Percentiles rank a stretch among this genome's conserved stretches.
Evolutionary conservation across 2,329 filamentous ascomycete species (phyloP).

Genomic region (Monosporascus sp.): DNA sequence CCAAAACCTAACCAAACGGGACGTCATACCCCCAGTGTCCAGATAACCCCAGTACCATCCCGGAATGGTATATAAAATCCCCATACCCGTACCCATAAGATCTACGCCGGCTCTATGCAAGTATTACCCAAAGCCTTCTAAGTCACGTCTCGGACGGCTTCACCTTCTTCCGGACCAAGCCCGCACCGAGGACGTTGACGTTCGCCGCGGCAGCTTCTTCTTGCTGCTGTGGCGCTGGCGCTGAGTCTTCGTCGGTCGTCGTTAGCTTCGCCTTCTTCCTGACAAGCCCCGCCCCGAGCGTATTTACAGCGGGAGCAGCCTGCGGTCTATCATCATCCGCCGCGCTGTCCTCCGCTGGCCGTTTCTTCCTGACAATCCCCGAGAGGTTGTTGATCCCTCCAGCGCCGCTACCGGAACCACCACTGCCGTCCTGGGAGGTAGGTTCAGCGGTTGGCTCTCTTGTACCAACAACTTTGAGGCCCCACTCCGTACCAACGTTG

Average conservation of each 20-base stretch:
- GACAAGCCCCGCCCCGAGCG: constrained; percentile 33
- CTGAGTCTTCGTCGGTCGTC: constrained; percentile 1
- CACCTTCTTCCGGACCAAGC: constrained; percentile 52
- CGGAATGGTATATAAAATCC: too few relatives aligned
- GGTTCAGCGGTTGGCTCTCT: constrained; percentile 20
- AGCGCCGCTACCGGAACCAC: neutral
- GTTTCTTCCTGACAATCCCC: constrained; percentile 43
- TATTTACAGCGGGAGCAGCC: constrained; percentile 21
- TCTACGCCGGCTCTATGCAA: too few relatives aligned
- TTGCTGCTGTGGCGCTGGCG: constrained; percentile 6
- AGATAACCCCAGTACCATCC: too few relatives aligned
- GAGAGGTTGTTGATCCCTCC: constrained; percentile 40
- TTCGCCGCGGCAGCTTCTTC: constrained; percentile 1
- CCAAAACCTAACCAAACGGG: too few relatives aligned
- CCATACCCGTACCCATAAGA: too few relatives aligned
- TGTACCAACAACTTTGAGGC: constrained; percentile 42
- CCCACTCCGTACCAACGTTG: constrained; percentile 48
- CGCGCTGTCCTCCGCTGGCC: constrained; percentile 16
- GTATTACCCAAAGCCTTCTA: neutral
- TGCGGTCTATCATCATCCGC: neutral
- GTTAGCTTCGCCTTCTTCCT: constrained; percentile 45
- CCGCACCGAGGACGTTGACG: constrained; percentile 44
- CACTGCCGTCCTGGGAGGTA: neutral
- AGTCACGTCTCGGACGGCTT: constrained; percentile 29
- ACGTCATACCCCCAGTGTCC: too few relatives aligned